Conservation (phyloP, 768 basidiomycete genomes). For the Tulasnella sp. region DNA sequence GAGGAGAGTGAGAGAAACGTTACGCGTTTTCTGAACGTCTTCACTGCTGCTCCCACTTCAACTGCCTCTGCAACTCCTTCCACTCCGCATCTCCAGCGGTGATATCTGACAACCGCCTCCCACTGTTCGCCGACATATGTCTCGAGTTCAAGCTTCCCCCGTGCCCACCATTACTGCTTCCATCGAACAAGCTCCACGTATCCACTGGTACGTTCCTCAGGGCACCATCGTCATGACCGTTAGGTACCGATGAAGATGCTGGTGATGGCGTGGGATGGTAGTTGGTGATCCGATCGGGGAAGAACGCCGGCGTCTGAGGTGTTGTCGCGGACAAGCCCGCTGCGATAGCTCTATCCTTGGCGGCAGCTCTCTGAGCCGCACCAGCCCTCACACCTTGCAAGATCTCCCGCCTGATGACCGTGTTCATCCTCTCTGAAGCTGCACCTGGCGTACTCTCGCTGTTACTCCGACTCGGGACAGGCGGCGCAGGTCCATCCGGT, state of each 20-base stretch:
- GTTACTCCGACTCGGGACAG: neutral
- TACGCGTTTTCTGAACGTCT: too few relatives aligned
- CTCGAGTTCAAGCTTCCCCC: neutral
- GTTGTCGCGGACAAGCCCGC: neutral
- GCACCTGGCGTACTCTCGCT: neutral
- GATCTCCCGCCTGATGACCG: neutral
- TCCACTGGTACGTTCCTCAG: neutral
- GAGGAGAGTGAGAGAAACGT: too few relatives aligned
- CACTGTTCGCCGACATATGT: conserved; percentile 6
- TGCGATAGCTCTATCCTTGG: neutral
- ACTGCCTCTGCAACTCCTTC: conserved; percentile 12
- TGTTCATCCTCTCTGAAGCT: neutral
- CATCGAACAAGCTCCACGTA: conserved; percentile 2
- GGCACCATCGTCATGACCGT: neutral
- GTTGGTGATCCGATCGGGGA: neutral
- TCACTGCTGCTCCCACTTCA: neutral
- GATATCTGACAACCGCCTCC: conserved; percentile 5
- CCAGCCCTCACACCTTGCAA: neutral
- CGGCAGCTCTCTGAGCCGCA: neutral
- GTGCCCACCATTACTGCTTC: neutral
- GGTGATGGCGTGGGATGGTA: neutral
- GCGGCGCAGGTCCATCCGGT: neutral
- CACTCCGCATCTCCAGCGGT: conserved; percentile 8
- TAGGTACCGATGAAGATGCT: neutral
- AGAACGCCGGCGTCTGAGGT: neutral